Percentiles rank a stretch among this genome's conserved stretches.
phyloP scores from a whole-genome alignment of 176 grass and related monocot genomes.

The Triticum urartu region DNA sequence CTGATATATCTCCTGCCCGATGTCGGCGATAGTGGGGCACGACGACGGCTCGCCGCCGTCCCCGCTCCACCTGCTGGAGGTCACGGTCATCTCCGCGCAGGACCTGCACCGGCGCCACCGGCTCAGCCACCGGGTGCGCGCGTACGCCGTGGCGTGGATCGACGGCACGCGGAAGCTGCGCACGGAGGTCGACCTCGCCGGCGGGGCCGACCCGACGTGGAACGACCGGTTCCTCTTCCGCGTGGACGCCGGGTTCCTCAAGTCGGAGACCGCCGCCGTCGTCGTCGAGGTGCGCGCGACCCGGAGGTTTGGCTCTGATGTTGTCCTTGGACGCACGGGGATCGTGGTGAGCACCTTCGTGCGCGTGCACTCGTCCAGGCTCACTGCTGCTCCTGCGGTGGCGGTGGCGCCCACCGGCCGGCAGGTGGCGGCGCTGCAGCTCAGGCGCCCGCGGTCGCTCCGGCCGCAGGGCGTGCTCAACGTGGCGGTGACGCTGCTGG shows the following conservation, averaged over 20 bases:
- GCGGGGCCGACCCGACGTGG: conserved; percentile 65
- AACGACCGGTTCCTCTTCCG: conserved; percentile 87
- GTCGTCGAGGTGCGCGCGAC: conserved; percentile 47
- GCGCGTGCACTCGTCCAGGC: conserved; percentile 5
- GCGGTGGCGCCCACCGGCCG: neutral
- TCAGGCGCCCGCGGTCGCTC: conserved; percentile 58
- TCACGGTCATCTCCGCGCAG: conserved; percentile 83
- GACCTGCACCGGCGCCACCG: conserved; percentile 44
- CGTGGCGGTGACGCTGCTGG: conserved; percentile 54
- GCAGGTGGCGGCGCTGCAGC: conserved; percentile 63
- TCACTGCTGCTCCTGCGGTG: neutral
- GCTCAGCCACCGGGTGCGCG: conserved; percentile 26
- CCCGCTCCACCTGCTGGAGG: conserved; percentile 54
- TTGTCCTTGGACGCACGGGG: conserved; percentile 47
- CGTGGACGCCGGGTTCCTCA: conserved; percentile 53
- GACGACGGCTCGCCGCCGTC: neutral
- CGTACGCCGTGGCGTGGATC: conserved; percentile 68
- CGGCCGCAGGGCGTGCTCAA: conserved; percentile 75
- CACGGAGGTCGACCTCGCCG: conserved; percentile 46
- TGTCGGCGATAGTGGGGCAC: conserved; percentile 20
- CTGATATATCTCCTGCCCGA: neutral
- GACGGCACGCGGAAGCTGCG: conserved; percentile 47
- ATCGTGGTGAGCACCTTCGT: conserved; percentile 65
- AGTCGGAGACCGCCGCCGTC: conserved; percentile 61
- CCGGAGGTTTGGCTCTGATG: conserved; percentile 15